Base-by-base conservation (phyloP, 257 asterid genomes). In the Rauvolfia tetraphylla region DNA sequence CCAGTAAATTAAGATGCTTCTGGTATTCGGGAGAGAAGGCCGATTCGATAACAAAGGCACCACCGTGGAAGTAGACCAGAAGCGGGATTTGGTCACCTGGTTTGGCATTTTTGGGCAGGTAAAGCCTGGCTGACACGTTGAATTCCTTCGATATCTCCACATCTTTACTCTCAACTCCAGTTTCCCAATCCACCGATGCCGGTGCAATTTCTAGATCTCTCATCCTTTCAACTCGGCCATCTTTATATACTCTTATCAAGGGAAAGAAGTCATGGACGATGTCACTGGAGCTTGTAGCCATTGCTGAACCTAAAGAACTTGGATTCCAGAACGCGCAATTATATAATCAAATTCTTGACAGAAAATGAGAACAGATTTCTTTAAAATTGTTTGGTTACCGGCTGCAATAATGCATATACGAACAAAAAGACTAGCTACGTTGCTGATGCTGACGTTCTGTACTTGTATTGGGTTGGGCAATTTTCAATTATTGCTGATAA, bases 1-100 rank as follows among this genome's bases (percentile, higher is more conserved):
- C 90, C 29, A 92, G 73, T 54, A 81, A 66, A 71, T 58, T 81
- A 7, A 90, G 18, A 80, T 80, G 78, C 1, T 74, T 74, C 66
- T 88, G 85, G 71, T 85, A 84, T 0, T 67, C 31, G 0, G 85
- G 77, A 3, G 86, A 78, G 81, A 81, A 89, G 54, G 93, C 85
- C 9, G 96, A 88, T 39, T 75, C 83, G 1, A 81, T 23, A 17
- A 80, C 27, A 34, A 87, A 91, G 2, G 72, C 96, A 7, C 97
- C 97, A 25, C 96, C 97, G 58, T 90, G 93, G 51, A 82, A 84
- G 87, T 88, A 91, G 68, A 91, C 80, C 0, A 89, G 38, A 0
- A 90, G 79, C 0, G 97, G 93, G 20, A 87, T 88, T 63, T 88
- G 88, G 0, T 54, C 49, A 22, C 39, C 76, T 1, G 81, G 81